A percentile compares a stretch with the other conserved stretches of the same genome.
These are phyloP conservation scores for Neonectria faginata DNA, from an alignment of 2,329 filamentous ascomycete genomes.

Conservation along the genomic window DNA sequence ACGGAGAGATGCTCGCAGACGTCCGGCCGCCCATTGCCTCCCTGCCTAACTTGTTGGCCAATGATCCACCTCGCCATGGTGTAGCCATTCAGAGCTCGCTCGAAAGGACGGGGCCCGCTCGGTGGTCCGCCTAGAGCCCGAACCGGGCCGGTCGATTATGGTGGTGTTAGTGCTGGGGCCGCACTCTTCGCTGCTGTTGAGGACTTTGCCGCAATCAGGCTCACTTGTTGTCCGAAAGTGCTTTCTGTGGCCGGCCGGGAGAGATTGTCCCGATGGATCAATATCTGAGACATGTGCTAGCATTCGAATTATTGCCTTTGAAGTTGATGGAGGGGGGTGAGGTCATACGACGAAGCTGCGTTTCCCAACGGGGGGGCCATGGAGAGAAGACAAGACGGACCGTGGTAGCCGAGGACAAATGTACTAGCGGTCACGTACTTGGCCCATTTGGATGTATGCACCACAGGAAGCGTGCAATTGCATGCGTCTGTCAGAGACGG, in stretches of 20 bases:
- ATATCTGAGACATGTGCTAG: constrained; percentile 26
- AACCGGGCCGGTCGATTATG: constrained; percentile 44
- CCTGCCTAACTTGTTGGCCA: constrained; percentile 28
- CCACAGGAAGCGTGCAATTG: constrained; percentile 2
- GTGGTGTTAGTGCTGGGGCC: constrained; percentile 35
- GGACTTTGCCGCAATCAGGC: constrained; percentile 34
- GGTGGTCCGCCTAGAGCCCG: constrained; percentile 44
- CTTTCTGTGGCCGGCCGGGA: constrained; percentile 25
- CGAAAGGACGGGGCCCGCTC: constrained; percentile 34
- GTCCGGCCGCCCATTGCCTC: constrained; percentile 27
- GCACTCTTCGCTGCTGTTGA: constrained; percentile 31
- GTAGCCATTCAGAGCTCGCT: constrained; percentile 26
- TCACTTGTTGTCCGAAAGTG: constrained; percentile 25
- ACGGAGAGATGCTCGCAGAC: constrained; percentile 27
- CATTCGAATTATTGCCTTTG: constrained; percentile 7
- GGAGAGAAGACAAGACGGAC: neutral
- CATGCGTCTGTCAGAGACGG: constrained; percentile 9
- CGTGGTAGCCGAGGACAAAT: constrained; percentile 10
- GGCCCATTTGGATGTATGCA: constrained; percentile 3
- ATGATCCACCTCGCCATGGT: constrained; percentile 27
- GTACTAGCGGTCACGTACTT: constrained; percentile 22
- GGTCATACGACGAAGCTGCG: constrained; percentile 23
- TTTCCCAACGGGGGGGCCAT: neutral
- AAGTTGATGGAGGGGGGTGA: constrained; percentile 11
- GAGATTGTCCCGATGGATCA: constrained; percentile 31